Evolutionary conservation across 352 stramenopile species (phyloP).

Genomic region (Pseudoperonospora humuli): DNA sequence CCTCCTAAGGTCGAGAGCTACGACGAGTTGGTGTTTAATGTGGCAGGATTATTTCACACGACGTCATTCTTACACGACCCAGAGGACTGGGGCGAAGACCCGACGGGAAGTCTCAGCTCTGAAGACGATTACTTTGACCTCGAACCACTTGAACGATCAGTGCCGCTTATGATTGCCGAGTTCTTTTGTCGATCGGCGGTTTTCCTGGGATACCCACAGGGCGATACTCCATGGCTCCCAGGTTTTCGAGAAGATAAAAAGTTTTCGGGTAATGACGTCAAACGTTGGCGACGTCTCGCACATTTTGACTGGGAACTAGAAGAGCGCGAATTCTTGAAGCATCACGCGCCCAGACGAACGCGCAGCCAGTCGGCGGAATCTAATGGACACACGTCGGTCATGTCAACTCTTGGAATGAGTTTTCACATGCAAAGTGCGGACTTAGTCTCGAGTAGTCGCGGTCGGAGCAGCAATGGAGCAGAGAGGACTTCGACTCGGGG

Average conservation of each 20-base stretch:
- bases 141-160: conserved; percentile 47
- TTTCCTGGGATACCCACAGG: conserved; percentile 46
- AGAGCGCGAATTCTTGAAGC: conserved; percentile 34
- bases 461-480: conserved; percentile 5
- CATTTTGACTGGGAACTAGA: conserved; percentile 59
- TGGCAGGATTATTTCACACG: conserved; percentile 51
- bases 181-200: conserved; percentile 68
- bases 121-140: conserved; percentile 14
- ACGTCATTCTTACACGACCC: conserved; percentile 43
- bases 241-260: conserved; percentile 59
- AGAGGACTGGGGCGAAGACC: conserved; percentile 24
- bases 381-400: conserved; percentile 22
- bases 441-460: conserved; percentile 6
- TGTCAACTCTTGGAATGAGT: conserved; percentile 19
- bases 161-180: conserved; percentile 73
- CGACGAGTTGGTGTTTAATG: conserved; percentile 53
- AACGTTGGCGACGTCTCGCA: conserved; percentile 61
- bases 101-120: conserved; percentile 18
- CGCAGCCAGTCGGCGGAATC: conserved; percentile 18
- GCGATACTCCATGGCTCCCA: conserved; percentile 46
- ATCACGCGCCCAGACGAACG: conserved; percentile 6
- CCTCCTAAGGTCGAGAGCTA: conserved; percentile 32
- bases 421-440: conserved; percentile 18
- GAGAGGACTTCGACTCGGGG: conserved; percentile 14
- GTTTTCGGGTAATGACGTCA: conserved; percentile 71